These are phyloP conservation scores for Lotus japonicus DNA, from an alignment of 306 rosid species.

Conservation along the genomic window DNA sequence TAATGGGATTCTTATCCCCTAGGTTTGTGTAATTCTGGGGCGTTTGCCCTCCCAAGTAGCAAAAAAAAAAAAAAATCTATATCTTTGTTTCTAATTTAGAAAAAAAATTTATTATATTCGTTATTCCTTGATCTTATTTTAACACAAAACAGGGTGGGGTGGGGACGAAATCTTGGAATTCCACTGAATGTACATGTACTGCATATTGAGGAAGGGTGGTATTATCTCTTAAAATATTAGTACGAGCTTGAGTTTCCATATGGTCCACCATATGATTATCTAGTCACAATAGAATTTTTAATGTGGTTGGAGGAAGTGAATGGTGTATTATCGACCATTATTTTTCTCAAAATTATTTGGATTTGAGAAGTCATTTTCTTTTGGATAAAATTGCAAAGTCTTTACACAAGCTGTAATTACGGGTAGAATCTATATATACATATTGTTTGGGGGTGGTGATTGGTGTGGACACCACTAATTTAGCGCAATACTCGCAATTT, in stretches of 20 bases:
- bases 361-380: conserved; percentile 13
- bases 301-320: conserved; percentile 2
- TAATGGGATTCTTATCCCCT: no score
- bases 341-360: conserved; percentile 3
- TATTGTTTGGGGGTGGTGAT: no score
- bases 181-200: conserved; percentile 15
- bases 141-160: not conserved
- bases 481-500: no score
- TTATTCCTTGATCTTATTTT: conserved; percentile 2
- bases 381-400: conserved; percentile 20
- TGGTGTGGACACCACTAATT: no score
- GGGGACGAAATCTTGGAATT: conserved; percentile 2
- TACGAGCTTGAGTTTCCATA: conserved; percentile 15
- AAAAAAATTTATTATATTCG: not conserved
- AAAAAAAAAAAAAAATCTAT: no score
- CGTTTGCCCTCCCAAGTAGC: no score
- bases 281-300: conserved; percentile 10
- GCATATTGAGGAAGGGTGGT: not conserved
- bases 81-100: not conserved
- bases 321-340: not conserved
- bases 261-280: conserved; percentile 28
- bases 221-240: conserved; percentile 18
- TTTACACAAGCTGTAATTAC: not conserved
- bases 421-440: no score
- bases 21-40: no score